phyloP scores from a whole-genome alignment of 371 early-diverging fungal genomes.

The Mucor sp. region DNA sequence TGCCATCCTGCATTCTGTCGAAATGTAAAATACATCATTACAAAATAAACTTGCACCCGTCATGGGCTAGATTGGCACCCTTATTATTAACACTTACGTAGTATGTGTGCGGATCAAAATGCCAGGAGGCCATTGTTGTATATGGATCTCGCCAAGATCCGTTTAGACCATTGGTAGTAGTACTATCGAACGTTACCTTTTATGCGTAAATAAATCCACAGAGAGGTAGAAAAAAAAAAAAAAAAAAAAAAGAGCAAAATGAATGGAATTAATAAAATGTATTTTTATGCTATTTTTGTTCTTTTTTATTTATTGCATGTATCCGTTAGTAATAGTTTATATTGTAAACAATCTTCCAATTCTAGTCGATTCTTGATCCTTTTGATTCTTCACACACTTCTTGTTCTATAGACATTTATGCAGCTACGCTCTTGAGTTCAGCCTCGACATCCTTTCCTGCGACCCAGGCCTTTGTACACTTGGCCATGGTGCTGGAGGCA shows the following conservation, averaged over 20 bases:
- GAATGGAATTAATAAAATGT: background rate
- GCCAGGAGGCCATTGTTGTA: too few relatives aligned
- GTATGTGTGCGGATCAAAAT: too few relatives aligned
- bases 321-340: background rate
- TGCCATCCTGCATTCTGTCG: background rate
- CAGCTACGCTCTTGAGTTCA: slow-evolving; percentile 39
- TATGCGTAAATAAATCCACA: too few relatives aligned
- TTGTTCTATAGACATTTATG: slow-evolving; percentile 29
- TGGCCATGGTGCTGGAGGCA: slow-evolving; percentile 96
- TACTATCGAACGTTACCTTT: too few relatives aligned
- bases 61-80: background rate
- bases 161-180: too few relatives aligned
- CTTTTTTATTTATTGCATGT: slow-evolving; percentile 20
- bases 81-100: too few relatives aligned
- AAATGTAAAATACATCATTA: background rate
- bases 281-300: slow-evolving; percentile 23
- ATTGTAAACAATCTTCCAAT: slow-evolving; percentile 1
- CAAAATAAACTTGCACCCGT: background rate
- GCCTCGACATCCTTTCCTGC: slow-evolving; percentile 40
- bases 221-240: too few relatives aligned
- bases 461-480: slow-evolving; percentile 76
- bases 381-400: background rate
- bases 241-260: too few relatives aligned
- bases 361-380: background rate
- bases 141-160: too few relatives aligned